Conservation (phyloP, 495 filamentous ascomycete species). For the Talaromyces ruber region DNA sequence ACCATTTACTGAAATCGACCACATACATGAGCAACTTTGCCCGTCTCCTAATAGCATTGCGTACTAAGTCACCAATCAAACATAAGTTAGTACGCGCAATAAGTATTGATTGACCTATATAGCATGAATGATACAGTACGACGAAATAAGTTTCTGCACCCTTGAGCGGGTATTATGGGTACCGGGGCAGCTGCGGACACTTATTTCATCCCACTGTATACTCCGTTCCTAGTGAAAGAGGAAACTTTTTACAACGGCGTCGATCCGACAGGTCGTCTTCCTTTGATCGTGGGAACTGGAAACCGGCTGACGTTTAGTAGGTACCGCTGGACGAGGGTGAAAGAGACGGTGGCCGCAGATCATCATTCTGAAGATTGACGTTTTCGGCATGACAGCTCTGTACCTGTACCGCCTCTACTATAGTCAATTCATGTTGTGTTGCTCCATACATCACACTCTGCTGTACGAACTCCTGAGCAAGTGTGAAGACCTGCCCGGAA, state of each 20-base stretch:
- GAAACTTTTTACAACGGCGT: background rate
- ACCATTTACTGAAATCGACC: too few species aligned
- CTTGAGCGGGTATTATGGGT: too few species aligned
- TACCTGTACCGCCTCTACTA: background rate
- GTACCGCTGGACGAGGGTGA: background rate
- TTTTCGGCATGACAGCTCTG: background rate
- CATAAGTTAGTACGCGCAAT: too few species aligned
- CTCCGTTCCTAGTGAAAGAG: background rate
- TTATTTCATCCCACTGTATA: too few species aligned
- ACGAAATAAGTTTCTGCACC: too few species aligned
- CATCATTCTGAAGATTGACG: background rate
- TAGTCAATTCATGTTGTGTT: background rate
- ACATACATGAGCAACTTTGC: too few species aligned
- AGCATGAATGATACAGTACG: too few species aligned
- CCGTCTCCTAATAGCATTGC: too few species aligned
- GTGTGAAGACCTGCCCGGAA: background rate
- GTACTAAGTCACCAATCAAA: too few species aligned
- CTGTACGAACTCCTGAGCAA: background rate
- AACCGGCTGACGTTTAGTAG: background rate
- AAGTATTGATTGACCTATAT: too few species aligned
- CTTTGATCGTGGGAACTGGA: background rate
- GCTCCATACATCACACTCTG: background rate
- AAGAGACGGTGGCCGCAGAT: background rate
- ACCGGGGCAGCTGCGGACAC: too few species aligned
- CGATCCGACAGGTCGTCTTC: background rate